Evolutionary conservation across 148 eudicot genomes (phyloP), one percentile per base, ranked within the genome.

Genomic region (Chenopodium berlandieri): DNA sequence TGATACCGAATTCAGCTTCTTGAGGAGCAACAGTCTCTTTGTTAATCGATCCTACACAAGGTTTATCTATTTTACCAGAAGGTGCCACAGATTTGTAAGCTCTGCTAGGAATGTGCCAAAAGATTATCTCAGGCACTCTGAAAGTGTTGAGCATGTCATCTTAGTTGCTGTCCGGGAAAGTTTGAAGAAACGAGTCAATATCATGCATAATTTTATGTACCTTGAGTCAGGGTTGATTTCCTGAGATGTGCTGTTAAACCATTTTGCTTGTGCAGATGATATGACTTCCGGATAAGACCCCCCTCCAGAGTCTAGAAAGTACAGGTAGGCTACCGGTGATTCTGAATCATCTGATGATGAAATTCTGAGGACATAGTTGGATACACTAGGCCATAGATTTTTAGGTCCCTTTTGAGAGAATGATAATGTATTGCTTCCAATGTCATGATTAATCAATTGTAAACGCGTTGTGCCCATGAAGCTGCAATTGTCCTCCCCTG

Each of bases 241-340:
- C 68, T 86, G 84, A 71, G 97, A 90, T 77, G 79, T 92, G 48
- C n/a, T 67, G 76, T 68, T 66, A 77, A 93, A 92, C 99, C 99
- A 95, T 70, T 90, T 89, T 3, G 85, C 91, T 84, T 95, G 99
- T 58, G 89, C 88, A 78, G 76, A 80, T 31, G 99, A 93, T 81
- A 95, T 86, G 66, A 93, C 92, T 89, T 93, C 92, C 2, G 99
- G 97, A 75, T 95, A 93, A 37, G 97, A 88, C n/a, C 99, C 99
- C 62, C 99, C 99, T 72, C 99, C 99, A 32, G 99, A 95, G 87
- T 95, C 99, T 19, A 95, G 77, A 73, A 95, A 93, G 88, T 93
- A 93, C 87, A 93, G 78, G 69, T 87, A 91, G 11, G 89, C 91
- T 78, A 89, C 85, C 0, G 92, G 87, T n/a, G 84, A 79, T 62